Percentiles rank a stretch among this genome's conserved stretches.
Evolutionary conservation across 2,329 filamentous ascomycete genomes (phyloP).

Genomic region (Magnaporthiopsis incrustans): DNA sequence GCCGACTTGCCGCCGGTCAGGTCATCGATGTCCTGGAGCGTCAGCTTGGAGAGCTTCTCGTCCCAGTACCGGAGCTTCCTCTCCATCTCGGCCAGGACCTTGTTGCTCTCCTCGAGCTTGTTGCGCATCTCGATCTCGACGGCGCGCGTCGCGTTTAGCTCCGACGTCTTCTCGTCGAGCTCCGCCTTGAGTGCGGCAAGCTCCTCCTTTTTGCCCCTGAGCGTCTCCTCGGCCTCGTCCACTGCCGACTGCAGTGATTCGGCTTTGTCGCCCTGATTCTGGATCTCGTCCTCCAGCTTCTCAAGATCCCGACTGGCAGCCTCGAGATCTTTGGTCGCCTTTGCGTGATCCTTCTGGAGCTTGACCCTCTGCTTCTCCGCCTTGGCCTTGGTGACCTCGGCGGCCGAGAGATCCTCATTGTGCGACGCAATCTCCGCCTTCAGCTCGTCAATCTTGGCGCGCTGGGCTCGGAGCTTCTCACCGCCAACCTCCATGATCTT

Average conservation of each 20-base stretch:
- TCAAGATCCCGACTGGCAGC: constrained; percentile 65
- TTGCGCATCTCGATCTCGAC: constrained; percentile 97
- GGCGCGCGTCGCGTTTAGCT: constrained; percentile 82
- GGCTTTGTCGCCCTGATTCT: constrained; percentile 67
- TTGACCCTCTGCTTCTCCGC: constrained; percentile 88
- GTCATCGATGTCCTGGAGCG: constrained; percentile 72
- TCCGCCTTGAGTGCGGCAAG: constrained; percentile 73
- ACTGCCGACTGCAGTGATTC: constrained; percentile 65
- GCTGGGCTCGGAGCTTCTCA: constrained; percentile 83
- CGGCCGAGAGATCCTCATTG: constrained; percentile 73
- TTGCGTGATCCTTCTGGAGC: constrained; percentile 72
- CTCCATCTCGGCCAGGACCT: constrained; percentile 77
- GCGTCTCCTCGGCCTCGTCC: constrained; percentile 72
- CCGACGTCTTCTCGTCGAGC: constrained; percentile 75
- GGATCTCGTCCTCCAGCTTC: constrained; percentile 69
- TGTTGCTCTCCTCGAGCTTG: constrained; percentile 93
- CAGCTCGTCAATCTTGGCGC: constrained; percentile 79
- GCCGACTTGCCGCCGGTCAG: constrained; percentile 29
- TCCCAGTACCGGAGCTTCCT: constrained; percentile 79
- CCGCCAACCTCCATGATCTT: constrained; percentile 98
- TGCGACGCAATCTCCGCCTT: constrained; percentile 79
- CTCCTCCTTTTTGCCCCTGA: constrained; percentile 73
- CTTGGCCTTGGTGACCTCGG: constrained; percentile 84
- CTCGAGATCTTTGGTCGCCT: constrained; percentile 72
- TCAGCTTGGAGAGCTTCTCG: constrained; percentile 79